Percentiles rank a stretch among this genome's conserved stretches.
These are phyloP conservation scores for Cryptococcus amylolentus DNA, from an alignment of 1,284 basidiomycete species.

Conservation along the genomic window DNA sequence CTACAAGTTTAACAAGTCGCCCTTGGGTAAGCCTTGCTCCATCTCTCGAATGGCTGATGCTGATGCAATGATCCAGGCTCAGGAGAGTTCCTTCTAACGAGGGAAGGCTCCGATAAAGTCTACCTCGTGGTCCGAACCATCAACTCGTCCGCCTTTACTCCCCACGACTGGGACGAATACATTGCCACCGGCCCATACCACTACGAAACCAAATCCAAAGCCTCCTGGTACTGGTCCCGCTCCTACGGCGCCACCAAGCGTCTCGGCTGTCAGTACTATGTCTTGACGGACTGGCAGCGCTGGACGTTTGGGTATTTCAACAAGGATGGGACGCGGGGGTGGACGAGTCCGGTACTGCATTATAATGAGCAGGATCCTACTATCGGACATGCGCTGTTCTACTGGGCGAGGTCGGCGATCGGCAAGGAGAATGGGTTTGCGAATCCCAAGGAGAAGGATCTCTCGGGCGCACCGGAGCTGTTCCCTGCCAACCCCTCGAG, in stretches of 20 bases:
- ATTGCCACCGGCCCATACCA: slow-evolving; percentile 46
- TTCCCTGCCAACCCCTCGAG: slow-evolving; percentile 49
- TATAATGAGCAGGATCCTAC: slow-evolving; percentile 36
- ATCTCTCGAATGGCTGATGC: not conserved
- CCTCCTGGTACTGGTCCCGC: slow-evolving; percentile 52
- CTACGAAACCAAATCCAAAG: slow-evolving; percentile 50
- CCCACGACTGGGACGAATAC: slow-evolving; percentile 49
- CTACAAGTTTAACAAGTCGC: slow-evolving; percentile 50
- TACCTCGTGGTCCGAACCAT: slow-evolving; percentile 49
- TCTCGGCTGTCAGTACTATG: slow-evolving; percentile 44
- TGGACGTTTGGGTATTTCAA: slow-evolving; percentile 51
- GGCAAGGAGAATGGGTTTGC: slow-evolving; percentile 32
- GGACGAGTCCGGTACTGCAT: slow-evolving; percentile 36
- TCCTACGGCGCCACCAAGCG: slow-evolving; percentile 45
- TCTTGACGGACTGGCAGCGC: slow-evolving; percentile 50
- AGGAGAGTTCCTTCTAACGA: slow-evolving; percentile 47
- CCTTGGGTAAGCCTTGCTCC: slow-evolving; percentile 39
- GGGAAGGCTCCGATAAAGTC: slow-evolving; percentile 41
- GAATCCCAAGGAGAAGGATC: slow-evolving; percentile 30
- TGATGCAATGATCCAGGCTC: slow-evolving; percentile 30
- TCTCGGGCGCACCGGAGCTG: slow-evolving; percentile 27
- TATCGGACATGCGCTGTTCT: slow-evolving; percentile 43
- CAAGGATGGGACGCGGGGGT: slow-evolving; percentile 41
- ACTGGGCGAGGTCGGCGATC: slow-evolving; percentile 44
- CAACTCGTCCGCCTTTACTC: slow-evolving; percentile 47